Conservation (phyloP, 805 yeast genomes). For the Pichia pseudocactophila region DNA sequence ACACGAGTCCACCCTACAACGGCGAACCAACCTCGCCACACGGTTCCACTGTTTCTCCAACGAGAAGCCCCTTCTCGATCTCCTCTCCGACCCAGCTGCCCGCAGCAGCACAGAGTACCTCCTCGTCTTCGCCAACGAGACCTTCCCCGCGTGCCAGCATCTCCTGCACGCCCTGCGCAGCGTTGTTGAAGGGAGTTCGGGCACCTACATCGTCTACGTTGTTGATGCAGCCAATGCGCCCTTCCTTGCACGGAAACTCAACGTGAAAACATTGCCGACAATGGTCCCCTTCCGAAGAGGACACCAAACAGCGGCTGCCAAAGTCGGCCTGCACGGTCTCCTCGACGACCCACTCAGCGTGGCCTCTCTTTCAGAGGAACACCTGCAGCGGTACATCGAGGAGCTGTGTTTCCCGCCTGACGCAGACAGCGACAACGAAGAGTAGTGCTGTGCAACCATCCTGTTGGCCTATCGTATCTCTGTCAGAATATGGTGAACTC, state of each 20-base stretch:
- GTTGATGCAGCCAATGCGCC: constrained; percentile 53
- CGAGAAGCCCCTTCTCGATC: not conserved
- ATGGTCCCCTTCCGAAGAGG: constrained; percentile 55
- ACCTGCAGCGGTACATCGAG: not conserved
- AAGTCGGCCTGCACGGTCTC: constrained; percentile 64
- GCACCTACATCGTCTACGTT: not conserved
- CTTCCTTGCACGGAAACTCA: constrained; percentile 56
- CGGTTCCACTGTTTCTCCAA: not conserved
- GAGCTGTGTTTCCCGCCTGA: not conserved
- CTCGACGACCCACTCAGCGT: constrained; percentile 15
- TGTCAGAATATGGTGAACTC: too few species aligned
- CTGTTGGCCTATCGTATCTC: too few species aligned
- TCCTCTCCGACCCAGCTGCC: not conserved
- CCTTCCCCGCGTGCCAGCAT: constrained; percentile 49
- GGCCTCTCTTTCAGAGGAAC: not conserved
- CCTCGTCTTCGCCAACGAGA: constrained; percentile 56
- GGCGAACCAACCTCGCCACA: constrained; percentile 32
- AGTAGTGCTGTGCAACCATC: too few species aligned
- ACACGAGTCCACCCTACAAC: constrained; percentile 25
- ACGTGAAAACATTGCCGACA: constrained; percentile 62
- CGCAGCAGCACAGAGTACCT: constrained; percentile 23
- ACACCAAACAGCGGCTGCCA: constrained; percentile 43
- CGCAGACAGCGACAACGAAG: too few species aligned
- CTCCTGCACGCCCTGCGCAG: constrained; percentile 40
- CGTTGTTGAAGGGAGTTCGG: not conserved